Evolutionary conservation across 495 filamentous ascomycete species (phyloP).

Genomic region (Podospora fimiseda): DNA sequence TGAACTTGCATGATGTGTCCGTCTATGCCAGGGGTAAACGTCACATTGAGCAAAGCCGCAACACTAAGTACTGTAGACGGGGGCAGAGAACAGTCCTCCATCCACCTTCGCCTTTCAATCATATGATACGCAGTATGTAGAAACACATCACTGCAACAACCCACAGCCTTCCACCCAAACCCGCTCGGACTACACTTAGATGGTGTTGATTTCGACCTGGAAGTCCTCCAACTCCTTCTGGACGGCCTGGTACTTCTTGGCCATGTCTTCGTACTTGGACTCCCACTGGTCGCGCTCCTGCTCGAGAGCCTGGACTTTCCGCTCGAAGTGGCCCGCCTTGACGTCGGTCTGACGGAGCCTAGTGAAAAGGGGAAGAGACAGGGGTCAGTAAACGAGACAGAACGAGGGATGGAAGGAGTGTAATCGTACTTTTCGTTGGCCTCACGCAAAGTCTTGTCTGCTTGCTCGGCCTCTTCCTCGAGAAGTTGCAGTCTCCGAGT

Average conservation of each 20-base stretch:
- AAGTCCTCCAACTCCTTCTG: slow-evolving; percentile 91
- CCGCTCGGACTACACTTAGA: slow-evolving; percentile 47
- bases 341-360: slow-evolving; percentile 98
- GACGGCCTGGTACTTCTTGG: slow-evolving; percentile 73
- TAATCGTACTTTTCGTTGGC: slow-evolving; percentile 89
- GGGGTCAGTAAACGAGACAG: not conserved
- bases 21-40: not conserved
- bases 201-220: slow-evolving; percentile 80
- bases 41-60: slow-evolving; percentile 5
- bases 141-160: slow-evolving; percentile 3
- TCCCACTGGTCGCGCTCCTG: slow-evolving; percentile 85
- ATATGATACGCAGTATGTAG: slow-evolving; percentile 1
- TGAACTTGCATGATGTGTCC: not conserved
- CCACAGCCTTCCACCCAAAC: slow-evolving; percentile 1
- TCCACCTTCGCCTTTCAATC: slow-evolving; percentile 1
- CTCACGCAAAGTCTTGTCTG: slow-evolving; percentile 89
- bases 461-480: slow-evolving; percentile 95
- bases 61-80: slow-evolving; percentile 6
- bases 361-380: not conserved
- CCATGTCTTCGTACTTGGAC: slow-evolving; percentile 91
- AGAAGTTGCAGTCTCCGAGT: slow-evolving; percentile 88
- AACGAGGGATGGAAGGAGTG: slow-evolving; percentile 1
- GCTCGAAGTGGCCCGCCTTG: slow-evolving; percentile 98
- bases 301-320: slow-evolving; percentile 97
- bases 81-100: slow-evolving; percentile 4